Evolutionary conservation across 805 yeast species (phyloP).

Genomic region (Saturnispora sekii): DNA sequence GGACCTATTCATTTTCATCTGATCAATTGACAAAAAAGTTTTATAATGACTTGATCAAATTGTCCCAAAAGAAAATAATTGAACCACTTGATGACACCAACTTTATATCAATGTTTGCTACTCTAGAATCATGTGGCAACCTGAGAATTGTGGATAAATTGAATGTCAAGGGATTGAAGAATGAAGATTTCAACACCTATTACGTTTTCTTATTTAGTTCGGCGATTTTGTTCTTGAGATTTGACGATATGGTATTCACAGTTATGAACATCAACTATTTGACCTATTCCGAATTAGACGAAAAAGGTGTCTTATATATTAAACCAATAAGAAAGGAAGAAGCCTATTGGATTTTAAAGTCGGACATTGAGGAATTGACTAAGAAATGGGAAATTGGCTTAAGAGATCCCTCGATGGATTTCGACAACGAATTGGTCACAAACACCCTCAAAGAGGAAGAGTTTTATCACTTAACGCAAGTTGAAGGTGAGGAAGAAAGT

Average conservation of each 20-base stretch:
- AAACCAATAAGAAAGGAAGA: constrained; percentile 7
- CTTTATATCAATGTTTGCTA: constrained; percentile 10
- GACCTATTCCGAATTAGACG: constrained; percentile 11
- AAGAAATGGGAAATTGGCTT: constrained; percentile 27
- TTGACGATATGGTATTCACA: constrained; percentile 5
- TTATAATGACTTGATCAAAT: constrained; percentile 15
- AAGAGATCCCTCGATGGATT: constrained; percentile 15
- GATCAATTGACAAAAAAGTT: constrained; percentile 17
- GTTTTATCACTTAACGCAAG: constrained; percentile 11
- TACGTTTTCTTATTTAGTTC: constrained; percentile 25
- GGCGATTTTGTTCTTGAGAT: constrained; percentile 17
- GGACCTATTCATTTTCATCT: constrained; percentile 15
- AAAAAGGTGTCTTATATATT: not conserved
- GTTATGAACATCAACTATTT: constrained; percentile 13
- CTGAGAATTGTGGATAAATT: constrained; percentile 25
- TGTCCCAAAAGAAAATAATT: constrained; percentile 12
- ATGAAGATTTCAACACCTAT: constrained; percentile 5
- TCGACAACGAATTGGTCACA: constrained; percentile 20
- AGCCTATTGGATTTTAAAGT: constrained; percentile 2
- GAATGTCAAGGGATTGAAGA: constrained; percentile 8
- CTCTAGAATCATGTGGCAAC: constrained; percentile 22
- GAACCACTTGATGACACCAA: not conserved
- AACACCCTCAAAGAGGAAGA: constrained; percentile 21
- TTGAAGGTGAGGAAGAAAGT: constrained; percentile 6
- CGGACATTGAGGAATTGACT: not conserved